Evolutionary conservation across 257 asterid genomes (phyloP).

Genomic region (Nicotiana otophora): DNA sequence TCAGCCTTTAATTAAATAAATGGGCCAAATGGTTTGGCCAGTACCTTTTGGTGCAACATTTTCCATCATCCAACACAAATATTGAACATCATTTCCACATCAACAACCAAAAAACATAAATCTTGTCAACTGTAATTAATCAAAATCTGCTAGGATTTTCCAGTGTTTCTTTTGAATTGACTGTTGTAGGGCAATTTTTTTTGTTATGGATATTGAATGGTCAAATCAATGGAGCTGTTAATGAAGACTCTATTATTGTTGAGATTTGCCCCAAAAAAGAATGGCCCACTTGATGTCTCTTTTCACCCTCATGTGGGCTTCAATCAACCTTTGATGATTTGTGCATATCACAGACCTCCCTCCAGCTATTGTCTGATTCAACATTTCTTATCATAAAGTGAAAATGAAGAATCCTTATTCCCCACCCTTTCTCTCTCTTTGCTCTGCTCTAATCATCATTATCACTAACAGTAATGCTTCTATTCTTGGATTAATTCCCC

Average conservation of each 20-base stretch:
- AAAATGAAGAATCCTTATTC: neutral
- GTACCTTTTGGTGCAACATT: too few species aligned
- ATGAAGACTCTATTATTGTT: constrained; percentile 34
- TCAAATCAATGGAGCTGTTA: constrained; percentile 39
- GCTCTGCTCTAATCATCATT: neutral
- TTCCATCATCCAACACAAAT: neutral
- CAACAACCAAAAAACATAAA: neutral
- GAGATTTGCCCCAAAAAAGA: neutral
- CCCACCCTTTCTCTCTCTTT: neutral
- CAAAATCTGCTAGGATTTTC: constrained; percentile 8
- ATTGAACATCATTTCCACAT: neutral
- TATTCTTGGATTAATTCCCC: neutral
- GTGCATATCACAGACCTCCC: constrained; percentile 11
- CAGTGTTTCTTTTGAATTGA: constrained; percentile 12
- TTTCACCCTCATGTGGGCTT: constrained; percentile 25
- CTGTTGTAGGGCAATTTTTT: neutral
- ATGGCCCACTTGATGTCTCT: constrained; percentile 31
- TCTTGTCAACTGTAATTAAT: neutral
- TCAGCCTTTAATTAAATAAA: neutral
- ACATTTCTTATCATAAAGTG: neutral
- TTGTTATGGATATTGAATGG: constrained; percentile 26
- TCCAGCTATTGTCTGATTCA: constrained; percentile 7
- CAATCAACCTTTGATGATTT: constrained; percentile 35
- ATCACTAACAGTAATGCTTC: neutral
- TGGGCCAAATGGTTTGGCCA: neutral